Evolutionary conservation across 2,329 filamentous ascomycete genomes (phyloP), one percentile per base, ranked within the genome.

Genomic region (Aaosphaeria arxii): DNA sequence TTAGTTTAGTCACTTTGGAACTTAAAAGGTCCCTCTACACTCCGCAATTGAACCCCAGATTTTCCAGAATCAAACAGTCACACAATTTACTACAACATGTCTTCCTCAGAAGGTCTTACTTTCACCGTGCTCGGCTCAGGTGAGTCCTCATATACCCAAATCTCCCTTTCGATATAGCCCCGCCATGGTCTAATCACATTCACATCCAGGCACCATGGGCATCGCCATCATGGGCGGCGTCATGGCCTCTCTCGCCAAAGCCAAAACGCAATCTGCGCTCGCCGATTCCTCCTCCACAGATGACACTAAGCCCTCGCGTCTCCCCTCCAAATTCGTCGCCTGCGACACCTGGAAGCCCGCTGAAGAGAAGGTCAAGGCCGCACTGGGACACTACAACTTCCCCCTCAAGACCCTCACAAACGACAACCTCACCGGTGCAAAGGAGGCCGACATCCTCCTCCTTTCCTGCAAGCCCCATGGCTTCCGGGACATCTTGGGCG

Each of bases 201-300:
- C 33, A 13, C 9, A 24, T 30, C 50, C 58, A 91, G 87, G 89
- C 56, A 91, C 85, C 45, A 88, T 95, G 83, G 90, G 90, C 50
- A 88, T 89, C 51, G 89, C 89, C 49, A 91, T 95, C 58, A 81
- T 95, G 48, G 85, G 82, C 46, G 90, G 89, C 54, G 86, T 96
- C 63, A 81, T 95, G 58, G 77, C 82, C 51, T 88, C 87, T 7
- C 79, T 94, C 40, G 74, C 75, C 75, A 72, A 71, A 55, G 54
- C 63, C 53, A 58, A 62, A 52, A 61, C 60, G 6, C 49, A 49
- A 53, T 62, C 53, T 45, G 53, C 66, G 24, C 59, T 78, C 71
- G 56, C 73, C 7, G 69, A 69, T 38, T 59, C 67, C 46, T 61
- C 71, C 45, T 62, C 70, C 47, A 67, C 71, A 43, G 57, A 66